Evolutionary conservation across 1,284 basidiomycete genomes (phyloP).

Genomic region (Ustilago vetiveriae): DNA sequence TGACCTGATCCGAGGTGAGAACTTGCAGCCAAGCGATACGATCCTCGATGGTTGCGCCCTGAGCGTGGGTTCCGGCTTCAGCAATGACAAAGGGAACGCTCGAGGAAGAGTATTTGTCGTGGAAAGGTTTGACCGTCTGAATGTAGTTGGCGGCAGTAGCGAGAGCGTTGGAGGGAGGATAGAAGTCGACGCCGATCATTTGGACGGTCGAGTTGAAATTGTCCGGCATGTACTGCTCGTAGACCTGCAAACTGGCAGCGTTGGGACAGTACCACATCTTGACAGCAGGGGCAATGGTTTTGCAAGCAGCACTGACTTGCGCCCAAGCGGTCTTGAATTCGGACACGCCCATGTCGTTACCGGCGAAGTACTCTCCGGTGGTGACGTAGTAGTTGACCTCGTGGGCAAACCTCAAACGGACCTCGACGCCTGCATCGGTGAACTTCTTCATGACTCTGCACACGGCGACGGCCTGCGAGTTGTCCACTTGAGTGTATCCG

Average conservation of each 20-base stretch:
- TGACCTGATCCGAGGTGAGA: slow-evolving; percentile 47
- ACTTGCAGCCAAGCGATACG: slow-evolving; percentile 61
- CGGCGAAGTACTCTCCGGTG: slow-evolving; percentile 31
- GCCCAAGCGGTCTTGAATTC: slow-evolving; percentile 68
- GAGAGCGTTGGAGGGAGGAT: slow-evolving; percentile 49
- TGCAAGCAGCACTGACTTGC: slow-evolving; percentile 61
- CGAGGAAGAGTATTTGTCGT: slow-evolving; percentile 61
- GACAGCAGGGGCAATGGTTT: slow-evolving; percentile 61
- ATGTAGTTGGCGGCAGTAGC: slow-evolving; percentile 53
- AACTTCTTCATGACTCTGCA: slow-evolving; percentile 67
- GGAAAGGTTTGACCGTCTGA: slow-evolving; percentile 65
- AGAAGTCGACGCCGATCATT: slow-evolving; percentile 66
- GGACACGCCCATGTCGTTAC: slow-evolving; percentile 44
- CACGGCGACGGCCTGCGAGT: slow-evolving; percentile 63
- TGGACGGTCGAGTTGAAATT: slow-evolving; percentile 50
- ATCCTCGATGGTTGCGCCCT: slow-evolving; percentile 21
- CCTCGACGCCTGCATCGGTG: slow-evolving; percentile 67
- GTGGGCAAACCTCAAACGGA: slow-evolving; percentile 67
- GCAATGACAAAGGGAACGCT: slow-evolving; percentile 66
- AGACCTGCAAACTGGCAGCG: slow-evolving; percentile 30
- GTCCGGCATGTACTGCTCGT: slow-evolving; percentile 38
- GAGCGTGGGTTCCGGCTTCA: slow-evolving; percentile 60
- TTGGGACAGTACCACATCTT: slow-evolving; percentile 65
- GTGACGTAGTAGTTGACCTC: slow-evolving; percentile 57
- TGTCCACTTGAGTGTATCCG: slow-evolving; percentile 55